Conservation (phyloP, 2,329 filamentous ascomycete genomes). For the Fusarium sp. region DNA sequence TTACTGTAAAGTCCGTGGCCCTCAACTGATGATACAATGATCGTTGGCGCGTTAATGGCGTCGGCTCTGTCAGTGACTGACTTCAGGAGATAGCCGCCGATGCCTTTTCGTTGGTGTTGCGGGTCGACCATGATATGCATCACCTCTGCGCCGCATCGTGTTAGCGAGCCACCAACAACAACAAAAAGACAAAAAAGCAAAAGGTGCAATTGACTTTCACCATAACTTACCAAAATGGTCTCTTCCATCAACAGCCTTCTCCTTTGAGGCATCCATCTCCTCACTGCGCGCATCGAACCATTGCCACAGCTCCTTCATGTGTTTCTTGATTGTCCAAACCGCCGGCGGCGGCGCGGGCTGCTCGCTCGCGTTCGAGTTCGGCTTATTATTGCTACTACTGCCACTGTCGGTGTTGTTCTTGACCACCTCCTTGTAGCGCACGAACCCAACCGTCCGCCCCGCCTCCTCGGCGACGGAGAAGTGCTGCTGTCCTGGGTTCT, state of each 20-base stretch:
- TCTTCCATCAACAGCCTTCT: conserved; percentile 32
- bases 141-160: conserved; percentile 26
- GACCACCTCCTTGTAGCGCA: conserved; percentile 28
- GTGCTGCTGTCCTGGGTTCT: conserved; percentile 20
- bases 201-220: conserved; percentile 1
- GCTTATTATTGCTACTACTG: background rate
- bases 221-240: conserved; percentile 33
- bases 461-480: conserved; percentile 40
- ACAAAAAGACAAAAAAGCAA: background rate
- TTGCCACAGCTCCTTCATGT: conserved; percentile 40
- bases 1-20: conserved; percentile 34
- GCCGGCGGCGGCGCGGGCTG: background rate
- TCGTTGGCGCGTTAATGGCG: conserved; percentile 7
- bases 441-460: conserved; percentile 35
- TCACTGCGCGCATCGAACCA: conserved; percentile 29
- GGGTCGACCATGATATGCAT: conserved; percentile 46
- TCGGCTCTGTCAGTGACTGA: conserved; percentile 37
- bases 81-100: conserved; percentile 33
- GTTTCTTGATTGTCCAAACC: conserved; percentile 32
- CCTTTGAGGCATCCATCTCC: conserved; percentile 36
- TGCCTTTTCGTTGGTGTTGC: conserved; percentile 39
- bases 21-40: conserved; percentile 38
- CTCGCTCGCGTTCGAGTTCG: conserved; percentile 23
- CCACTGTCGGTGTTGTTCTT: background rate
- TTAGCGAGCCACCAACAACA: background rate